Base-by-base conservation (phyloP, 805 yeast genomes). In the Metschnikowia lochheadii region DNA sequence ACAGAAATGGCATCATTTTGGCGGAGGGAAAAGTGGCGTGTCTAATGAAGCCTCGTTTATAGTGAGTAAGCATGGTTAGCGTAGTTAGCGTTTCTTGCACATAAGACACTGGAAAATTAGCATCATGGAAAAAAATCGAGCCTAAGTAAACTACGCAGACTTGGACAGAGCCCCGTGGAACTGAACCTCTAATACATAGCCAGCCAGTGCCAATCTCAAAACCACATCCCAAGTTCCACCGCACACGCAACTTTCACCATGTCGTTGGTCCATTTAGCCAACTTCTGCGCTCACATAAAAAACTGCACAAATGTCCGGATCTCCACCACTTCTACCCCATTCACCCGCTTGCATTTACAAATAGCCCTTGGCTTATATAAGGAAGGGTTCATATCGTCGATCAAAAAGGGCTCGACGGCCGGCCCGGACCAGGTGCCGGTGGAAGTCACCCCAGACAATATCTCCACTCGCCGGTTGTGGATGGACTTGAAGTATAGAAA, bases 391-490 rank as follows among this genome's bases (percentile, higher is more conserved):
- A 73, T 94, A 40, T 80, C 90, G 0, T 80, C 90, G 2, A 78
- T 94, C 47, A 95, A 88, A 62, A 81, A 88, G 62, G 99, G 99
- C 2, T 86, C 92, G 7, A 73, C 81, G 1, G 65, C 78, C 8
- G 96, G 97, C 1, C 98, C 99, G 13, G 98, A 94, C 66, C 64
- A 72, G 41, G 73, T 72, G 1, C 85, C 91, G 0, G 82, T 82
- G 3, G 90, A 85, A 40, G 87, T 83, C 20, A 90, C 98, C 0
- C 90, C 86, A 33, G 96, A 88, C 64, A 91, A 92, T 63, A 81
- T 94, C 31, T 69, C 96, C 17, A 79, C 91, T 1, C 82, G 98
- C 63, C 79, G 96, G 58, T 77, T 94, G 46, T 94, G 99, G 99
- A 67, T 94, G 18, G 95, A 91, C 2, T 74, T 94, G 65, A 94